phyloP scores from a whole-genome alignment of 1,284 basidiomycete species.

The Ustilago hordei region DNA sequence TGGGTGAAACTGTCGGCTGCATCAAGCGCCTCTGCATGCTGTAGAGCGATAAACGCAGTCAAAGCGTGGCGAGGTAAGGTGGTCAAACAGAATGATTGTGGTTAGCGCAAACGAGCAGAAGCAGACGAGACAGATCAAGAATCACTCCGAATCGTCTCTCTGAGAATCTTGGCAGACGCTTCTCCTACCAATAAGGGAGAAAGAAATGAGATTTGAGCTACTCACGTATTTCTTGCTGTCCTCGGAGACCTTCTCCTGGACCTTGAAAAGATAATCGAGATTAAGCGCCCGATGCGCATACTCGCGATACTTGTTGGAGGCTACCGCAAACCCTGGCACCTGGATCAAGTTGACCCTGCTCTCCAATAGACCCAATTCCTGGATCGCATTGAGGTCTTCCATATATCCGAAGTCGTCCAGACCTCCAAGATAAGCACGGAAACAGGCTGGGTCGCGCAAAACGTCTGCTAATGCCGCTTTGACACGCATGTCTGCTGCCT shows the following conservation, averaged over 20 bases:
- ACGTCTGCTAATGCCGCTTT: constrained; percentile 45
- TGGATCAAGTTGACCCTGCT: constrained; percentile 40
- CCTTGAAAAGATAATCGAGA: constrained; percentile 46
- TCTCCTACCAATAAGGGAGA: background rate
- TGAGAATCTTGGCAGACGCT: constrained; percentile 4
- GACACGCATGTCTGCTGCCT: constrained; percentile 46
- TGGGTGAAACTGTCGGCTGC: background rate
- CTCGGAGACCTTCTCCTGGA: background rate
- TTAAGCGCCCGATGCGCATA: constrained; percentile 38
- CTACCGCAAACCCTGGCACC: constrained; percentile 36
- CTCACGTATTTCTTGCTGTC: constrained; percentile 21
- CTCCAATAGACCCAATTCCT: constrained; percentile 19
- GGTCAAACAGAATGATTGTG: background rate
- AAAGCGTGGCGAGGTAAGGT: background rate
- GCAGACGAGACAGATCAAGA: background rate
- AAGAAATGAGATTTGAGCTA: background rate
- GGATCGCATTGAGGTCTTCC: constrained; percentile 33
- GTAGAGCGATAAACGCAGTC: background rate
- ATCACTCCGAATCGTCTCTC: background rate
- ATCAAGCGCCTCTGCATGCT: constrained; percentile 11
- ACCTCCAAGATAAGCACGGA: constrained; percentile 40
- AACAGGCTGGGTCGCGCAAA: constrained; percentile 37
- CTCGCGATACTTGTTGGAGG: constrained; percentile 21
- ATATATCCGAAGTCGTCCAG: constrained; percentile 48
- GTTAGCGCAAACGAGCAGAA: background rate